phyloP scores from a whole-genome alignment of 2,329 filamentous ascomycete genomes.

The Macrophomina pseudophaseolina region DNA sequence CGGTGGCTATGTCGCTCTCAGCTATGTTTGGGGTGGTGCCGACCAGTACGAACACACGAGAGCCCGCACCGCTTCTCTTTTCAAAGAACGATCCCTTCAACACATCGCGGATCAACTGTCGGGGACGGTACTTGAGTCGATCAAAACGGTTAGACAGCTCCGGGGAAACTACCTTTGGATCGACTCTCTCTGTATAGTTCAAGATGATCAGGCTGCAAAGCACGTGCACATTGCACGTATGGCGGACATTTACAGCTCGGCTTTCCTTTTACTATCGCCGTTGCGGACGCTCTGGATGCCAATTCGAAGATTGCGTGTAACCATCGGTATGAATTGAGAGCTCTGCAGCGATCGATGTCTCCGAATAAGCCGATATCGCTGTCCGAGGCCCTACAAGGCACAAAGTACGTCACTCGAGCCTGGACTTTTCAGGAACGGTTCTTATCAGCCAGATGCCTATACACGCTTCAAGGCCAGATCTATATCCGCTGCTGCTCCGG shows the following conservation, averaged over 20 bases:
- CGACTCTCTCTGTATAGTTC: no score
- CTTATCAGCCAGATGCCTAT: neutral
- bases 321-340: neutral
- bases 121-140: neutral
- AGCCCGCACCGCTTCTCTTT: neutral
- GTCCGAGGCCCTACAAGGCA: neutral
- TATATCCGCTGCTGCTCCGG: neutral
- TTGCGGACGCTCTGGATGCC: no score
- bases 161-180: neutral
- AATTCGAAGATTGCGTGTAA: neutral
- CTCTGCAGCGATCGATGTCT: fast-evolving
- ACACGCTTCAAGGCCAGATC: neutral
- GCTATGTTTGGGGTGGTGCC: neutral
- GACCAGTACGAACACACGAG: neutral
- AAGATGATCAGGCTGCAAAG: no score
- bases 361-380: fast-evolving
- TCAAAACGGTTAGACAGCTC: neutral
- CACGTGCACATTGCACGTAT: no score
- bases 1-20: neutral
- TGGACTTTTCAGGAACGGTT: neutral
- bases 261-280: no score
- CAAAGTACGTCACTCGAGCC: neutral
- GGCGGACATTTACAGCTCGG: no score
- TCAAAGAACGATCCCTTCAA: neutral
- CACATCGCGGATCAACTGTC: neutral